Base-by-base conservation (phyloP, 352 stramenopile species). In the Pythium dissimile region DNA sequence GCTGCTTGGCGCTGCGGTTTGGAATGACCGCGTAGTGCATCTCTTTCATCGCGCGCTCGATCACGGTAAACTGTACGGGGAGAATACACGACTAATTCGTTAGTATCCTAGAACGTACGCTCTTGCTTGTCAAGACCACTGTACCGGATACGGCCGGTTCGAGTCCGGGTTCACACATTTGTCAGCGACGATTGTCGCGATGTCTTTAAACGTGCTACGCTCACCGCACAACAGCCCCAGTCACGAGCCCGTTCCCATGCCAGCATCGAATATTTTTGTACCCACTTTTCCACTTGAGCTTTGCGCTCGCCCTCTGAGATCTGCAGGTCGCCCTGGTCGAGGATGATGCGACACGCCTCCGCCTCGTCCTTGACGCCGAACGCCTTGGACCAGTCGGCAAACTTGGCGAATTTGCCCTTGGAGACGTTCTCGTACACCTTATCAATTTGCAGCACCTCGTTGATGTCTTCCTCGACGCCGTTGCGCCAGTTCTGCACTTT, bases 401-500 rank as follows among this genome's bases (percentile, higher is more conserved):
- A 96, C 62, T 97, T 98, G 38, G 96, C 89, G 58, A 98, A 96
- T 54, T 98, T 88, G 44, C 97, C 97, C 69, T 96, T 98, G 64
- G 86, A 97, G 15, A 99, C 97, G 71, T 99, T 99, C 56, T 96
- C 89, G 73, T 99, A 99, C 38, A 99, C 89, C 41, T 88, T 91
- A 37, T 86, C 87, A 60, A 97, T 98, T 80, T 99, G 97, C 26
- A 99, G 81, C 32, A 99, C 97, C 79, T 99, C 97, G 52, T 95
- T 92, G 37, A 99, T 85, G 79, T 99, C 97, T 43, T 87, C 97
- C 75, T 99, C 97, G 31, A 99, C 87, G 49, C 97, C 94, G 71
- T 98, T 97, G 51, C 97, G 88, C 85, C 96, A 99, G 77, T 99
- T 98, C 26, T 99, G 77, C 27, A 98, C 94, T 73, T 99, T 99